phyloP scores from a whole-genome alignment of 306 rosid genomes.

The Fragaria ananassa region DNA sequence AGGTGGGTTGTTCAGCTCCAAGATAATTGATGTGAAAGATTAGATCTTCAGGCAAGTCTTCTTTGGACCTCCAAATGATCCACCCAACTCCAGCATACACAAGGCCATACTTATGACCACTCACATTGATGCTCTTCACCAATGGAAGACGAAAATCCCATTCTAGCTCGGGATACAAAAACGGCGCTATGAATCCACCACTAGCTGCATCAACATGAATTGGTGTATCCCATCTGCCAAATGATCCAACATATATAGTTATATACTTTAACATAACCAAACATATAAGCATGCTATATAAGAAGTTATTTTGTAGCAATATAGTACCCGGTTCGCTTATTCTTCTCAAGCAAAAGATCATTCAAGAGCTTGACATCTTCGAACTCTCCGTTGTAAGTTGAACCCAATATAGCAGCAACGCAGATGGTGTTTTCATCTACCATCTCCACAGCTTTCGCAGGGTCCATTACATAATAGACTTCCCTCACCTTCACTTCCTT shows the following conservation, averaged over 20 bases:
- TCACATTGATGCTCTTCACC: conserved; percentile 85
- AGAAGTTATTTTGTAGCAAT: neutral
- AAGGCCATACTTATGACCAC: conserved; percentile 81
- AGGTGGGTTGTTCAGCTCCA: conserved; percentile 39
- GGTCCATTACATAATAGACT: conserved; percentile 82
- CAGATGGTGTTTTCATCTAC: conserved; percentile 82
- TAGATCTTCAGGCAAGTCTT: conserved; percentile 63
- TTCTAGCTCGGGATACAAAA: conserved; percentile 67
- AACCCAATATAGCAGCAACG: conserved; percentile 79
- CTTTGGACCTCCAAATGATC: conserved; percentile 58
- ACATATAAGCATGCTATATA: neutral
- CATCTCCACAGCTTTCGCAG: conserved; percentile 62
- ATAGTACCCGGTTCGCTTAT: conserved; percentile 52
- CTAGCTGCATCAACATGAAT: conserved; percentile 87
- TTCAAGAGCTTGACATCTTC: conserved; percentile 77
- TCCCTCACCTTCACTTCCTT: conserved; percentile 67
- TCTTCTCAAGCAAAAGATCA: conserved; percentile 51
- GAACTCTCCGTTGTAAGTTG: conserved; percentile 76
- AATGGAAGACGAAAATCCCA: conserved; percentile 82
- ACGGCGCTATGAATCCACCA: conserved; percentile 83
- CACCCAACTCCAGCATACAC: conserved; percentile 86
- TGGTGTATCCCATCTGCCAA: conserved; percentile 62
- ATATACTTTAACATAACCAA: neutral
- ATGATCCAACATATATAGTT: neutral
- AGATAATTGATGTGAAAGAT: conserved; percentile 47